phyloP scores from a whole-genome alignment of 805 yeast genomes.

The Torulaspora delbrueckii region DNA sequence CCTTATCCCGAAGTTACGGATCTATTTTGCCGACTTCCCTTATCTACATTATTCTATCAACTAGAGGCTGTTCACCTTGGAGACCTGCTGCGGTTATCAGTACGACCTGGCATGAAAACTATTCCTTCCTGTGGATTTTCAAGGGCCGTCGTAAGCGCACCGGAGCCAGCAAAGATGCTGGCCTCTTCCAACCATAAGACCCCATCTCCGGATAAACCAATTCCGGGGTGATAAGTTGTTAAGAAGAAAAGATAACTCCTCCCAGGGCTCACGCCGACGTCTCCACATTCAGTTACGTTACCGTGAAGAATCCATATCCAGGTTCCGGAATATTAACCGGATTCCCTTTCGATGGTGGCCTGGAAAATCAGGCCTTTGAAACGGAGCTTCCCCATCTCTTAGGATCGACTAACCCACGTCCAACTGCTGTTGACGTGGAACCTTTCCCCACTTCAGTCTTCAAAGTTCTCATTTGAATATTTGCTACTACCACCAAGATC shows the following conservation, averaged over 20 bases:
- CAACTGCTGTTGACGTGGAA: slow-evolving; percentile 42
- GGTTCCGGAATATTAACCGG: slow-evolving; percentile 43
- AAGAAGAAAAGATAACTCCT: slow-evolving; percentile 42
- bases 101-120: slow-evolving; percentile 41
- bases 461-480: slow-evolving; percentile 41
- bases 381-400: slow-evolving; percentile 41
- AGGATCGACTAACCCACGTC: slow-evolving; percentile 43
- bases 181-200: slow-evolving; percentile 40
- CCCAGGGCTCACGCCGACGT: slow-evolving; percentile 42
- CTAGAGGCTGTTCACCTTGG: slow-evolving; percentile 45
- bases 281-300: slow-evolving; percentile 42
- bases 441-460: slow-evolving; percentile 43
- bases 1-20: slow-evolving; percentile 43
- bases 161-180: slow-evolving; percentile 37
- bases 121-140: slow-evolving; percentile 41
- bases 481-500: slow-evolving; percentile 43
- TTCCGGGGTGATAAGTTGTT: slow-evolving; percentile 41
- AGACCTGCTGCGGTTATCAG: slow-evolving; percentile 45
- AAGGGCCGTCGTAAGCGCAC: slow-evolving; percentile 41
- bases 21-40: slow-evolving; percentile 43
- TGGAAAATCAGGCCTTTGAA: slow-evolving; percentile 36
- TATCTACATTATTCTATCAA: slow-evolving; percentile 42
- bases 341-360: slow-evolving; percentile 41
- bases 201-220: slow-evolving; percentile 41
- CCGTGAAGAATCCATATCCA: slow-evolving; percentile 42